Conservation (phyloP, 306 rosid species). For the Psophocarpus tetragonolobus region DNA sequence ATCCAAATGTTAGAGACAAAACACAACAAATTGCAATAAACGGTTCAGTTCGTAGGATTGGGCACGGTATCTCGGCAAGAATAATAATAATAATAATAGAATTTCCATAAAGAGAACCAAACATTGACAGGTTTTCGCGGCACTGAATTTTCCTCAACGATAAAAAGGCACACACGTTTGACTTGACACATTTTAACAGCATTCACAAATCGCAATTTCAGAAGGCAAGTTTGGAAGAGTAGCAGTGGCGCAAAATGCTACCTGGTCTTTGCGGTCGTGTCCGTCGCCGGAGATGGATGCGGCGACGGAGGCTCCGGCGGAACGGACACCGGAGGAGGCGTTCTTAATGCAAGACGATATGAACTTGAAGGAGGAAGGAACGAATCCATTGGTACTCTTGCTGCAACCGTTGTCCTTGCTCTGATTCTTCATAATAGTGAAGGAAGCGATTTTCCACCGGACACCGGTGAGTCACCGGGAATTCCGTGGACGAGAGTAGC, state of each 20-base stretch:
- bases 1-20: conserved; percentile 5
- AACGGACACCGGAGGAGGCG: conserved; percentile 88
- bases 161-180: background rate
- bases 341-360: conserved; percentile 88
- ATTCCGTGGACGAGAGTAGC: conserved; percentile 58
- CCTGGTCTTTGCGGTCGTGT: conserved; percentile 76
- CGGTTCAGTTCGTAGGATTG: background rate
- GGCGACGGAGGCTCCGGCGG: conserved; percentile 84
- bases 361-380: conserved; percentile 87
- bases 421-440: conserved; percentile 80
- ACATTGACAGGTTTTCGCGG: background rate
- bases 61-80: conserved; percentile 11
- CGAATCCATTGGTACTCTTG: conserved; percentile 65
- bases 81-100: background rate
- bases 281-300: conserved; percentile 79
- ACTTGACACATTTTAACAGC: conserved; percentile 26
- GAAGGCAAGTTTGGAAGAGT: conserved; percentile 35
- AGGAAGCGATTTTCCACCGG: conserved; percentile 22
- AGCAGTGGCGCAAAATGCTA: conserved; percentile 28
- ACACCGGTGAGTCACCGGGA: conserved; percentile 71
- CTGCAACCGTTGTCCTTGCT: conserved; percentile 51
- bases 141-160: background rate
- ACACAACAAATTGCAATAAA: conserved; percentile 7
- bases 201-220: conserved; percentile 30
- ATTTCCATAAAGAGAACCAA: background rate